A percentile compares a stretch with the other conserved stretches of the same genome.
Conservation (phyloP, 371 early-diverging fungal species). For the Actinomortierella ambigua region DNA sequence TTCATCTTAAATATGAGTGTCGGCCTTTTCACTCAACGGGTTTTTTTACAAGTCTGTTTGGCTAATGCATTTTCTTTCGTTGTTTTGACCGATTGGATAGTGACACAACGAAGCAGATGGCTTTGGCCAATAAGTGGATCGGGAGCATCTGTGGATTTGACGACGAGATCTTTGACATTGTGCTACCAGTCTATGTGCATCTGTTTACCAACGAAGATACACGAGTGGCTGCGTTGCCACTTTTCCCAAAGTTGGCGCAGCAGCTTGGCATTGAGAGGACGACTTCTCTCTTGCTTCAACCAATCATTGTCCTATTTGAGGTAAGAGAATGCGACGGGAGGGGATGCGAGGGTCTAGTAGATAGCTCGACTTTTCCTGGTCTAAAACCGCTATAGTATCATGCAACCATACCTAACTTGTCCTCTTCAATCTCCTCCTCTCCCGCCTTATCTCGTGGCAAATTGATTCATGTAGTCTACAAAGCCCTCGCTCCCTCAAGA, state of each 20-base stretch:
- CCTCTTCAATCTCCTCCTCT: background rate
- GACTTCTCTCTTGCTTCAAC: constrained; percentile 58
- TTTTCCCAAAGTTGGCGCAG: constrained; percentile 65
- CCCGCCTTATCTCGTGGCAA: background rate
- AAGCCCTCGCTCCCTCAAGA: constrained; percentile 58
- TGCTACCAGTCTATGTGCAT: constrained; percentile 62
- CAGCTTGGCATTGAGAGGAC: constrained; percentile 61
- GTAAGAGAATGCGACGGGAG: constrained; percentile 17
- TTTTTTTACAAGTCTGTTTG: background rate
- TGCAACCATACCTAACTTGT: too few species aligned
- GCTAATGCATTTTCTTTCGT: background rate
- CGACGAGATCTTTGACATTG: constrained; percentile 65
- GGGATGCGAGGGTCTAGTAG: background rate
- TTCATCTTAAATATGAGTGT: background rate
- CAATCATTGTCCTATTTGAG: constrained; percentile 67
- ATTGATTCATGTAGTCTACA: constrained; percentile 47
- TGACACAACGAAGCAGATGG: constrained; percentile 16
- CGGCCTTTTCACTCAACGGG: background rate
- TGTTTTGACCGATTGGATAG: background rate
- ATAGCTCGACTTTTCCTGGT: too few species aligned
- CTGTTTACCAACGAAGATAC: constrained; percentile 58
- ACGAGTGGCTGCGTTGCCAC: constrained; percentile 55
- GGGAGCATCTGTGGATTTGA: constrained; percentile 64
- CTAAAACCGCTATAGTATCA: background rate
- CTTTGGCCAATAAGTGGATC: constrained; percentile 61